Evolutionary conservation across 2,329 filamentous ascomycete genomes (phyloP).

Genomic region (Cryoendolithus antarcticus): DNA sequence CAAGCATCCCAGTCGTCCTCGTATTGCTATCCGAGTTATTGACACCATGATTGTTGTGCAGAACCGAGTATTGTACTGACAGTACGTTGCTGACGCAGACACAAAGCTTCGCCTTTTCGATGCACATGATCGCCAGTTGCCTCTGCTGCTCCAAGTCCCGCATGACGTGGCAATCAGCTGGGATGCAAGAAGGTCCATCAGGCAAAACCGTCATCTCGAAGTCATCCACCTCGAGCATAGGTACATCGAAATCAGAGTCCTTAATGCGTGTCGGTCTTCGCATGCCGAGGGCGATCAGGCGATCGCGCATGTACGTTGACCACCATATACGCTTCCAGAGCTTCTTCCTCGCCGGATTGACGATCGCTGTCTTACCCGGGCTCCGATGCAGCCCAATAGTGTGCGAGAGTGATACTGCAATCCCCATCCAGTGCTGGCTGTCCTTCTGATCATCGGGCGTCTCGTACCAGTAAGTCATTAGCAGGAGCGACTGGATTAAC

Average conservation of each 20-base stretch:
- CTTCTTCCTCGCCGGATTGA: conserved; percentile 61
- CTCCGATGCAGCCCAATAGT: conserved; percentile 89
- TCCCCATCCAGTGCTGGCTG: conserved; percentile 99
- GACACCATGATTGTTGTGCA: conserved; percentile 67
- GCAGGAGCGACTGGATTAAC: conserved; percentile 72
- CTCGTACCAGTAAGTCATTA: conserved; percentile 98
- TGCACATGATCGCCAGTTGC: conserved; percentile 75
- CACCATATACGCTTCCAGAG: conserved; percentile 97
- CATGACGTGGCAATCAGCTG: conserved; percentile 56
- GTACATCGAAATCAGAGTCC: conserved; percentile 85
- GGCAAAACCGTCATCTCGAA: conserved; percentile 60
- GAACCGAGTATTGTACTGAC: conserved; percentile 80
- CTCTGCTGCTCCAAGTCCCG: conserved; percentile 61
- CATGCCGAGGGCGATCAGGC: conserved; percentile 87
- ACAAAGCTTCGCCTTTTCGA: conserved; percentile 82
- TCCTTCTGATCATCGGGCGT: conserved; percentile 95
- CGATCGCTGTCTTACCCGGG: conserved; percentile 57
- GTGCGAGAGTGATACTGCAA: conserved; percentile 82
- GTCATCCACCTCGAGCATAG: conserved; percentile 73
- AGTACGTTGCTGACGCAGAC: conserved; percentile 82
- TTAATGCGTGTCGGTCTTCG: conserved; percentile 83
- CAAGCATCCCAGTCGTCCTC: conserved; percentile 68
- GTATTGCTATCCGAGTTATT: conserved; percentile 59
- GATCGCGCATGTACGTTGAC: conserved; percentile 92
- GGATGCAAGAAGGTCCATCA: conserved; percentile 55